phyloP scores from a whole-genome alignment of 306 rosid species.

The Pyrus communis region DNA sequence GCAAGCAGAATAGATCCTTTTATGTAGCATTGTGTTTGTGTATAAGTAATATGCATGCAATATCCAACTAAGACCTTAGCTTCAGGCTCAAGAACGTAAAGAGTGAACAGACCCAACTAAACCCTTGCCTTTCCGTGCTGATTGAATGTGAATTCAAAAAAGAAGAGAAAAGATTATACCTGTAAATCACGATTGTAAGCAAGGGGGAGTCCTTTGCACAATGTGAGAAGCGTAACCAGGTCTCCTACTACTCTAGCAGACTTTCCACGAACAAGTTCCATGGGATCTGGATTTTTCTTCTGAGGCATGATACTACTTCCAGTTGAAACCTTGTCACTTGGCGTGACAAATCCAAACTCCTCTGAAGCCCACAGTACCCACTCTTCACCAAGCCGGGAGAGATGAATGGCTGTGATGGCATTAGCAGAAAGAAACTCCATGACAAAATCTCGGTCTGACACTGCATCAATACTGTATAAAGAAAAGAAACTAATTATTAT shows the following conservation, averaged over 20 bases:
- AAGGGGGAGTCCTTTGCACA: conserved; percentile 98
- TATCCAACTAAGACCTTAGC: neutral
- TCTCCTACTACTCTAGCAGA: conserved; percentile 89
- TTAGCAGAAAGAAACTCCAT: conserved; percentile 85
- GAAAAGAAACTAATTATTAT: conserved; percentile 12
- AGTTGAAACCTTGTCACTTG: conserved; percentile 89
- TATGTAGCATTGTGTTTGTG: neutral
- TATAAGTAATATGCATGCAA: neutral
- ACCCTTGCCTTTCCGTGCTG: neutral
- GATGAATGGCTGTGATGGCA: conserved; percentile 84
- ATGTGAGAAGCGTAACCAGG: conserved; percentile 74
- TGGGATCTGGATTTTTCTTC: conserved; percentile 97
- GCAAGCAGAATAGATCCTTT: neutral
- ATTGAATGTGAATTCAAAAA: neutral
- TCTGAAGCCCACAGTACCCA: conserved; percentile 99
- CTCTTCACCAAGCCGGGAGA: conserved; percentile 97
- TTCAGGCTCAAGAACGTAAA: neutral
- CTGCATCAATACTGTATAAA: conserved; percentile 77
- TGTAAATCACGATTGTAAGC: conserved; percentile 98
- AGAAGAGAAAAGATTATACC: conserved; percentile 31
- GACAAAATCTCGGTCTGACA: conserved; percentile 92
- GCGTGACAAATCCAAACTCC: conserved; percentile 90
- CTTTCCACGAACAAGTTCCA: conserved; percentile 99
- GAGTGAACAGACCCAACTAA: neutral
- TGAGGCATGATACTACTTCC: conserved; percentile 99